Percentiles rank a stretch among this genome's conserved stretches.
Evolutionary conservation across 257 asterid species (phyloP).

Genomic region (Fraxinus excelsior): DNA sequence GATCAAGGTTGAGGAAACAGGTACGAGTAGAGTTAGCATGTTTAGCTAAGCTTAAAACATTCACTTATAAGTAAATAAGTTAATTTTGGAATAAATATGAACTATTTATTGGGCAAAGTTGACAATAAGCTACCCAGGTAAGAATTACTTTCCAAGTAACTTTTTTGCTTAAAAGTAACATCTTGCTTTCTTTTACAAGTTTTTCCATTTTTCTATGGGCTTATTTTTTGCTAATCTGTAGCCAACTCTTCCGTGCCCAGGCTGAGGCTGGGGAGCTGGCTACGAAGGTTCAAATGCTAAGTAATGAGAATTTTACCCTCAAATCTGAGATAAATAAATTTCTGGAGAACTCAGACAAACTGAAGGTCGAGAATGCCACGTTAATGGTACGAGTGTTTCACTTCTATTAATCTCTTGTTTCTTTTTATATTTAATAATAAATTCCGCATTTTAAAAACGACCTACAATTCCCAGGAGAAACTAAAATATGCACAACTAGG

Average conservation of each 20-base stretch:
- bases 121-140: too few relatives aligned
- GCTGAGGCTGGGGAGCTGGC: slow-evolving; percentile 94
- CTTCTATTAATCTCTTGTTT: not conserved
- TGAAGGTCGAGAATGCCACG: slow-evolving; percentile 72
- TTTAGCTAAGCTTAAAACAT: not conserved
- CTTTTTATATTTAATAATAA: not conserved
- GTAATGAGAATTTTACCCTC: slow-evolving; percentile 68
- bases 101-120: too few relatives aligned
- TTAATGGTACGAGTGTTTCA: slow-evolving; percentile 47
- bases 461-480: slow-evolving; percentile 57
- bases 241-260: slow-evolving; percentile 33
- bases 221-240: not conserved
- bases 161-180: not conserved
- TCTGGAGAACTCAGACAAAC: slow-evolving; percentile 59
- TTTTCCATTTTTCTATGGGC: not conserved
- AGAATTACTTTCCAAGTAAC: too few relatives aligned
- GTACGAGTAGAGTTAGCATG: slow-evolving; percentile 25
- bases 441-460: not conserved
- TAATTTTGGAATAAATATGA: not conserved
- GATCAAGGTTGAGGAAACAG: slow-evolving; percentile 98
- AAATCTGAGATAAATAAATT: slow-evolving; percentile 69
- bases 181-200: too few relatives aligned
- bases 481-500: slow-evolving; percentile 42
- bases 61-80: not conserved
- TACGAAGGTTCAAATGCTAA: slow-evolving; percentile 64